Conservation (phyloP, 139 green algal species). For the Coelastrella sp. region DNA sequence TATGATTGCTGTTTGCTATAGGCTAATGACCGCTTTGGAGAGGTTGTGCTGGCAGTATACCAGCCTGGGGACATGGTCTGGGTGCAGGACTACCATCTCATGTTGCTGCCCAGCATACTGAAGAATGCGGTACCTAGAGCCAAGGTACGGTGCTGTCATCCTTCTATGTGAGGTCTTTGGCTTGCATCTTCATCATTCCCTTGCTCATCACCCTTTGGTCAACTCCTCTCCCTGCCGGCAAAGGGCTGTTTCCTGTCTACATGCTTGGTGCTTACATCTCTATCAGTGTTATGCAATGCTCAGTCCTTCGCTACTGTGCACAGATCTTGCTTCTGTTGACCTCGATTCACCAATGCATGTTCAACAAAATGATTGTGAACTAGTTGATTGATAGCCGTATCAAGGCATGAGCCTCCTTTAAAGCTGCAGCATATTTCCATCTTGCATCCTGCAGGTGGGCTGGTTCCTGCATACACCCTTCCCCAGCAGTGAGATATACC, state of each 20-base stretch:
- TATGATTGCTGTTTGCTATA: slow-evolving; percentile 20
- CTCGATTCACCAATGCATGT: too few species aligned
- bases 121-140: slow-evolving; percentile 85
- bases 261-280: too few species aligned
- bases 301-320: too few species aligned
- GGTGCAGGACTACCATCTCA: slow-evolving; percentile 96
- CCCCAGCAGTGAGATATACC: slow-evolving; percentile 68
- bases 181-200: background rate
- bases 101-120: slow-evolving; percentile 92
- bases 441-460: slow-evolving; percentile 69
- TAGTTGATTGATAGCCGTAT: too few species aligned
- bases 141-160: slow-evolving; percentile 63
- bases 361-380: too few species aligned
- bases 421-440: background rate
- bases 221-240: too few species aligned
- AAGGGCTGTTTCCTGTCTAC: too few species aligned
- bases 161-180: background rate
- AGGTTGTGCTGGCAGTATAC: slow-evolving; percentile 87
- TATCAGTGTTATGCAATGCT: too few species aligned
- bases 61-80: slow-evolving; percentile 88
- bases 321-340: too few species aligned
- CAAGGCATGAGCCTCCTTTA: too few species aligned
- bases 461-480: slow-evolving; percentile 96
- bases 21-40: slow-evolving; percentile 77
- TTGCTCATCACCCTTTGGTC: background rate